These are phyloP conservation scores for Rhynchosporium secalis DNA, from an alignment of 2,329 filamentous ascomycete species.

Conservation along the genomic window DNA sequence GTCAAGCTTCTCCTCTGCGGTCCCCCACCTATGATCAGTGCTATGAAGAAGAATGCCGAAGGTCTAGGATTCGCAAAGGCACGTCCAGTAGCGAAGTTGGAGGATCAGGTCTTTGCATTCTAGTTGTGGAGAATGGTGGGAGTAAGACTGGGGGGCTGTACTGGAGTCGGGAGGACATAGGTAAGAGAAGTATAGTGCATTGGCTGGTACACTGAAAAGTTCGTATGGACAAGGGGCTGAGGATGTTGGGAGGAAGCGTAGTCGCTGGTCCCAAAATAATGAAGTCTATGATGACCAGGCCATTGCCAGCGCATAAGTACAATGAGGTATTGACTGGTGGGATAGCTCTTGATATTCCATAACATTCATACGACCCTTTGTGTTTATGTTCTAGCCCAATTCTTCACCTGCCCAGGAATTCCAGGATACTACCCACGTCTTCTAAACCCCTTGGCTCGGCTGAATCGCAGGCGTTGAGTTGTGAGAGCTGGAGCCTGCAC, in stretches of 20 bases:
- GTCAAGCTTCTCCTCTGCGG: constrained; percentile 95
- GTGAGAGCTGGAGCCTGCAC: neutral
- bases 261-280: neutral
- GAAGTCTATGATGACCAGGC: neutral
- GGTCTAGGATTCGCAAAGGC: constrained; percentile 89
- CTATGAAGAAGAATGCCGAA: constrained; percentile 95
- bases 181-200: too few relatives aligned
- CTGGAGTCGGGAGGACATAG: neutral
- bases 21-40: constrained; percentile 93
- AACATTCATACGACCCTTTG: neutral
- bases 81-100: constrained; percentile 91
- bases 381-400: too few relatives aligned
- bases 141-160: neutral
- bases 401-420: too few relatives aligned
- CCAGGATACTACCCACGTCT: too few relatives aligned
- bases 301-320: too few relatives aligned
- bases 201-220: neutral
- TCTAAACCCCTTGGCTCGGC: too few relatives aligned
- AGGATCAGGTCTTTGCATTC: constrained; percentile 98
- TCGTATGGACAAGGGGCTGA: neutral
- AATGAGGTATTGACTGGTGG: too few relatives aligned
- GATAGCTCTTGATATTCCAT: too few relatives aligned
- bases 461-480: too few relatives aligned
- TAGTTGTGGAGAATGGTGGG: constrained; percentile 43
- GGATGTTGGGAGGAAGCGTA: neutral